Evolutionary conservation across 2,329 filamentous ascomycete genomes (phyloP), one percentile per base, ranked within the genome.

Genomic region (Alternaria conjuncta): DNA sequence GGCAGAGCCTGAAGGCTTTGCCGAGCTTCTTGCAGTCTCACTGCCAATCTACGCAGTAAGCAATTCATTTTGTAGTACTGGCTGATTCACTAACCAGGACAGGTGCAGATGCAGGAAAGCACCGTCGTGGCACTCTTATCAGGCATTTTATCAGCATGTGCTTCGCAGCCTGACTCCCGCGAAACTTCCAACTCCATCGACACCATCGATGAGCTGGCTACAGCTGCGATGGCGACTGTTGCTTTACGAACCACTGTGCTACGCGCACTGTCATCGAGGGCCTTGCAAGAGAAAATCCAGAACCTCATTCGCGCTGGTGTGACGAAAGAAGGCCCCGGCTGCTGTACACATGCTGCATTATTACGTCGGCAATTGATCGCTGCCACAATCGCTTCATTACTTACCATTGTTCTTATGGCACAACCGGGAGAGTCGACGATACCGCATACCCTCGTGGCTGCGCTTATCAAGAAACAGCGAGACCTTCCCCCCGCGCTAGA

Each of bases 391-490:
- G 72, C 75, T 15, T 69, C 76, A 56, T 41, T 80, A n/a, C 57
- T 80, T 8, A 75, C 65, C 4, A 53, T 73, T 10, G 60, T 66
- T 44, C 57, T 80, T 4, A 56, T 64, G 25, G 58, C 66, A 4
- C 69, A 68, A 13, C 28, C 65, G 13, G 66, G 65, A 36, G 67
- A 73, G 47, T 32, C 57, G 11, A 54, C 44, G 11, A 56, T 79
- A 7, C 65, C 74, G 12, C 62, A 57, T 3, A 15, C 64, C 11
- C 43, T 78, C 11, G 68, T 63, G 6, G 58, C 66, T 47, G 66
- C 71, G 28, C 60, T 80, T 18, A 61, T 79, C 11, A 63, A 66
- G 11, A 77, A 75, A 56, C 78, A 79, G 53, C 70, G 68, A 21
- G 54, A 71, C 6, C 57, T 75, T 21, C 61, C 67, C 4, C 6